Base-by-base conservation (phyloP, 768 basidiomycete species). In the Pleurotus tuber-regium region DNA sequence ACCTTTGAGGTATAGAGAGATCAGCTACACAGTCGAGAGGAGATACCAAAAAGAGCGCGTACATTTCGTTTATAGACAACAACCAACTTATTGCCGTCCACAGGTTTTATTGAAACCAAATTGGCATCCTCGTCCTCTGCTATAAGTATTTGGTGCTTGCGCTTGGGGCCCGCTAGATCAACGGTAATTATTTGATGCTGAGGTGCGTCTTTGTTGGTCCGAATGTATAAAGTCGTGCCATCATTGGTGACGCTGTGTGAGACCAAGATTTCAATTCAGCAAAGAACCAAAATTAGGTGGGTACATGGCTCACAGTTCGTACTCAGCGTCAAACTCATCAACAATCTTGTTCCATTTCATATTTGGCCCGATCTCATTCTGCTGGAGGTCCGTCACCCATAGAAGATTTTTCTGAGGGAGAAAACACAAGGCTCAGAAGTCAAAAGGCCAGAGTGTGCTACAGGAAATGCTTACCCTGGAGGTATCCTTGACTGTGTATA, bases 291-390 rank as follows among this genome's bases (percentile, higher is more conserved):
- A 21, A 18, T 31, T n/a, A 21, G 16, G 35, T 38, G 53, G 52
- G 19, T 42, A 36, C 21, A 50, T 18, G 39, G 65, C 84, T 52
- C 69, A 89, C 87, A 83, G 67, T 8, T 72, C 67, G 58, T 85
- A 90, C 62, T 80, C 76, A 1, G 84, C 78, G 4, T 83, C 80
- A 64, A 82, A 92, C n/a, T 80, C 73, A 58, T 88, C 67, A 39
- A 88, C 66, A 28, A 92, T 54, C 65, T 87, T 89, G 55, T 75
- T 72, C 89, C 89, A 92, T 56, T 78, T 74, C 61, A 92, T 79
- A 52, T 86, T 73, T 44, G 72, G 72, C 7, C 80, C 82, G 21
- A 89, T 84, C 50, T 77, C 71, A 50, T 80, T 75, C 41, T 79
- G 70, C 40, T 78, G 61, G 6, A 89, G 72, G 57, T 89, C 82